Evolutionary conservation across 306 rosid species (phyloP).

Genomic region (Geum urbanum): DNA sequence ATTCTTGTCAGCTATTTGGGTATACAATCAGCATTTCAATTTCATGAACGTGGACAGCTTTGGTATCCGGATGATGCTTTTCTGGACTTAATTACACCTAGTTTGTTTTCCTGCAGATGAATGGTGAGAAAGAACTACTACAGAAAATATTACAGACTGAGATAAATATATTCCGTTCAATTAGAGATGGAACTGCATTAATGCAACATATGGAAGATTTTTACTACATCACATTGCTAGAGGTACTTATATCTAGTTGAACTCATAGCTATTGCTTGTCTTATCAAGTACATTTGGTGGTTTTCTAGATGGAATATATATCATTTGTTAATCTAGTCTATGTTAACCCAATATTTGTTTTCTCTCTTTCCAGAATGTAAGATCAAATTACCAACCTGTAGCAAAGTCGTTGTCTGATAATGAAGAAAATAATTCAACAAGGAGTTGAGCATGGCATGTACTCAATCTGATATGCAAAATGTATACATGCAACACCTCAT

Average conservation of each 20-base stretch:
- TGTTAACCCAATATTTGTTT: slow-evolving; percentile 13
- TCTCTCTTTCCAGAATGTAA: slow-evolving; percentile 49
- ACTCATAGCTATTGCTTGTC: background rate
- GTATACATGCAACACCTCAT: background rate
- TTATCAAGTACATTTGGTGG: background rate
- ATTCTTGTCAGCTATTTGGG: background rate
- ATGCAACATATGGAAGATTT: slow-evolving; percentile 99
- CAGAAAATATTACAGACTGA: slow-evolving; percentile 84
- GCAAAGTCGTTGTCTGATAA: slow-evolving; percentile 31
- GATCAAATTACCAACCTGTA: slow-evolving; percentile 65
- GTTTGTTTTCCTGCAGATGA: slow-evolving; percentile 52
- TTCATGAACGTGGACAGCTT: background rate
- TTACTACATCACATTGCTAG: slow-evolving; percentile 79
- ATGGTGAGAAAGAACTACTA: slow-evolving; percentile 87
- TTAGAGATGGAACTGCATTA: slow-evolving; percentile 91
- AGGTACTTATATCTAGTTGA: slow-evolving; percentile 42
- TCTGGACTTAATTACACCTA: slow-evolving; percentile 10
- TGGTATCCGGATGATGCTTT: slow-evolving; percentile 4
- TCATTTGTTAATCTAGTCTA: background rate
- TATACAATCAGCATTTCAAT: background rate
- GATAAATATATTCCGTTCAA: slow-evolving; percentile 80
- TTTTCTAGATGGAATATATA: background rate
- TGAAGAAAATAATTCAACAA: slow-evolving; percentile 25
- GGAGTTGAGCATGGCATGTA: slow-evolving; percentile 26
- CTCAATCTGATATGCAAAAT: background rate